Conservation (phyloP, 1,284 basidiomycete genomes). For the Tremellales sp. region DNA sequence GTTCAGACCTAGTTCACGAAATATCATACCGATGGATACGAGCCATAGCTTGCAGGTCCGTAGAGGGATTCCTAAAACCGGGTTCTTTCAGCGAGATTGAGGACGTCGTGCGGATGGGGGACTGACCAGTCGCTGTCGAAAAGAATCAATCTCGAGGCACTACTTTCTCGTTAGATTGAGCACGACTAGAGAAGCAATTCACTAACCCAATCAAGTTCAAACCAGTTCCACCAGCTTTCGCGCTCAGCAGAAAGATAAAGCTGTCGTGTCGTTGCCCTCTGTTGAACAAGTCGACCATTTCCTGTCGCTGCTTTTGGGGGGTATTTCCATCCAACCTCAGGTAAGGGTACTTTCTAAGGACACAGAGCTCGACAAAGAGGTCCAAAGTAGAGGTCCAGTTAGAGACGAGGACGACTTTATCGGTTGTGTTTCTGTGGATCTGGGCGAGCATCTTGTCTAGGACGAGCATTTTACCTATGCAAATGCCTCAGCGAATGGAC, state of each 20-base stretch:
- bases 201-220: slow-evolving; percentile 73
- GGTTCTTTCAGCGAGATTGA: slow-evolving; percentile 3
- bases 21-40: slow-evolving; percentile 76
- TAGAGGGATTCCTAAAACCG: slow-evolving; percentile 45
- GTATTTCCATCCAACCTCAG: slow-evolving; percentile 87
- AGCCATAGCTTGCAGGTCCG: slow-evolving; percentile 94
- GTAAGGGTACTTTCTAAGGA: slow-evolving; percentile 69
- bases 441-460: slow-evolving; percentile 67
- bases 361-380: slow-evolving; percentile 81
- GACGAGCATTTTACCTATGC: slow-evolving; percentile 68
- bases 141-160: slow-evolving; percentile 74
- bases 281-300: slow-evolving; percentile 45
- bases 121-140: slow-evolving; percentile 84
- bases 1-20: slow-evolving; percentile 3
- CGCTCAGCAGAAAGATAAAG: slow-evolving; percentile 85
- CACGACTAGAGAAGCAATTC: neutral
- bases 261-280: slow-evolving; percentile 26
- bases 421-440: slow-evolving; percentile 67
- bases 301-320: slow-evolving; percentile 71
- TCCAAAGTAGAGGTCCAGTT: slow-evolving; percentile 89
- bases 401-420: slow-evolving; percentile 90
- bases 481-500: neutral
- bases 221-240: slow-evolving; percentile 93
- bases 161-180: slow-evolving; percentile 10
- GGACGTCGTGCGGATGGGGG: neutral